phyloP scores from a whole-genome alignment of 176 grass and related monocot genomes.

The Oryza brachyantha region DNA sequence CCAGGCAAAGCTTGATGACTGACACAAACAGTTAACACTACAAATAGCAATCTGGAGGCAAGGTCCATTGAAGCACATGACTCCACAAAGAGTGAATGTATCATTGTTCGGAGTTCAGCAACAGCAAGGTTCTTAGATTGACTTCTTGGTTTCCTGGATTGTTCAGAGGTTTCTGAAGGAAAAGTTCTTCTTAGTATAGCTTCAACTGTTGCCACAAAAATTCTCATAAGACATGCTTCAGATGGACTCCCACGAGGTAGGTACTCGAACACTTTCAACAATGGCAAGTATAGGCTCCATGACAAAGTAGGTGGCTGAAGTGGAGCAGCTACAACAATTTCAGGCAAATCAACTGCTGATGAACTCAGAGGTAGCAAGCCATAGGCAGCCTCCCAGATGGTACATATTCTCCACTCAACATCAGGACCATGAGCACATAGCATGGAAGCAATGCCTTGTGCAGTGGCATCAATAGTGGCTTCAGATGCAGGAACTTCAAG shows the following conservation, averaged over 20 bases:
- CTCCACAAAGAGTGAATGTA: conserved; percentile 95
- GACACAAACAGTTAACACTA: conserved; percentile 86
- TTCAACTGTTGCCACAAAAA: conserved; percentile 99
- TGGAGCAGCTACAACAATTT: conserved; percentile 92
- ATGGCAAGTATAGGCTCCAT: conserved; percentile 88
- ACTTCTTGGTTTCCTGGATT: conserved; percentile 63
- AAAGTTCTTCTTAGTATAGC: conserved; percentile 95
- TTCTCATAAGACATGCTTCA: conserved; percentile 98
- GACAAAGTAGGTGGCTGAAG: conserved; percentile 96
- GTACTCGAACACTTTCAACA: conserved; percentile 95
- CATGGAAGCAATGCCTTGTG: conserved; percentile 98
- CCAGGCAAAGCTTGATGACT: conserved; percentile 94
- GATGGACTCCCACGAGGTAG: conserved; percentile 95
- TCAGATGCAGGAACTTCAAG: conserved; percentile 84
- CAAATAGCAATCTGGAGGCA: conserved; percentile 87
- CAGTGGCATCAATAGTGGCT: conserved; percentile 91
- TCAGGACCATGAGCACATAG: conserved; percentile 95
- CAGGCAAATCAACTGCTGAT: conserved; percentile 91
- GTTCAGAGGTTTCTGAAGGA: conserved; percentile 56
- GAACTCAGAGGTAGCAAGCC: conserved; percentile 94
- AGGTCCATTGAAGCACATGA: conserved; percentile 96
- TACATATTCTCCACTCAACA: conserved; percentile 99
- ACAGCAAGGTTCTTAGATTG: conserved; percentile 82
- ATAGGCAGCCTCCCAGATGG: conserved; percentile 99
- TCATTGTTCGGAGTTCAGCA: conserved; percentile 95